phyloP scores from a whole-genome alignment of 2,329 filamentous ascomycete species.

The Fusarium fujikuroi region DNA sequence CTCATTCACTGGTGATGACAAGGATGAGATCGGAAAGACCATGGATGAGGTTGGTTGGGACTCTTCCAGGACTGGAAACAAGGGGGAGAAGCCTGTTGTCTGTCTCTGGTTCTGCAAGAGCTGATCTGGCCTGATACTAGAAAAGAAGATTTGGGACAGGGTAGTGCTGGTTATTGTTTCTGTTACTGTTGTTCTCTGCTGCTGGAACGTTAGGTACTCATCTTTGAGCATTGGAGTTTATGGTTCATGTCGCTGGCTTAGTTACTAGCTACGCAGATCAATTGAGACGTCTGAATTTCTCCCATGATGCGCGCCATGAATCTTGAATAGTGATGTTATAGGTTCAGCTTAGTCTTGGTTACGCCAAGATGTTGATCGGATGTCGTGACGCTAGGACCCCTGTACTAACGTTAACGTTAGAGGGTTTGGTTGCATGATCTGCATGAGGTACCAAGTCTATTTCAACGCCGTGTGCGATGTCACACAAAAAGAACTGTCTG shows the following conservation, averaged over 20 bases:
- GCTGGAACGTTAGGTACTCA: neutral
- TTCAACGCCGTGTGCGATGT: neutral
- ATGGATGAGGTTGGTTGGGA: slow-evolving; percentile 71
- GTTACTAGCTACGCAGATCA: neutral
- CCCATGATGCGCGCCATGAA: neutral
- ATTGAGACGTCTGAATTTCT: rapidly evolving
- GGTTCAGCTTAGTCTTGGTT: neutral
- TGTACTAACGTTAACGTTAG: neutral
- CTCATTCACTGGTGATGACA: slow-evolving; percentile 61
- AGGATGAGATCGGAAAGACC: slow-evolving; percentile 58
- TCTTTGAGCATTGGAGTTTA: slow-evolving; percentile 5
- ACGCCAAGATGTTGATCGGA: neutral
- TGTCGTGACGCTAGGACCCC: neutral
- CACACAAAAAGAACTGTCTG: neutral
- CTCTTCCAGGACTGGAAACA: slow-evolving; percentile 57
- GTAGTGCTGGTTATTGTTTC: neutral
- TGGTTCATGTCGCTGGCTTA: neutral
- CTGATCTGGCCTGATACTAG: slow-evolving; percentile 38
- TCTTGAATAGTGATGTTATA: neutral
- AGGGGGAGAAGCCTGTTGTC: slow-evolving; percentile 64
- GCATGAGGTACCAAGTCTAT: slow-evolving; percentile 4
- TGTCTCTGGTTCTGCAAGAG: slow-evolving; percentile 69
- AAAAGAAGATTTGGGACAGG: neutral
- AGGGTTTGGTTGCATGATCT: neutral
- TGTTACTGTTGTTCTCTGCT: neutral